phyloP scores from a whole-genome alignment of 2,329 filamentous ascomycete genomes.

The Akanthomyces uredinophilus region DNA sequence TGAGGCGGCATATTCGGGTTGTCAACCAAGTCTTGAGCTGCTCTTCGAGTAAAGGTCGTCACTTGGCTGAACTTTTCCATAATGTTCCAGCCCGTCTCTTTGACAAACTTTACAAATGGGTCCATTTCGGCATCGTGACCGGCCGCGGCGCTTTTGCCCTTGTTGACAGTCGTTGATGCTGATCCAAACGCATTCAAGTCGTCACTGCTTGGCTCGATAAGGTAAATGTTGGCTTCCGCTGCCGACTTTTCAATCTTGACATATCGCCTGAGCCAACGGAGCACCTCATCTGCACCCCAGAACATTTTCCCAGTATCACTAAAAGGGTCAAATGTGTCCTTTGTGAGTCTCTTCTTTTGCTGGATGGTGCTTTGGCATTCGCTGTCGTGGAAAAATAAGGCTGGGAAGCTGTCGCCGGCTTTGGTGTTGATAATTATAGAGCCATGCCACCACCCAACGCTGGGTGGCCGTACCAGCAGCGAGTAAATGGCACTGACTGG shows the following conservation, averaged over 20 bases:
- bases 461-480: constrained; percentile 82
- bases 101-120: constrained; percentile 86
- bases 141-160: constrained; percentile 31
- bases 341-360: constrained; percentile 81
- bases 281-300: constrained; percentile 94
- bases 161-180: constrained; percentile 44
- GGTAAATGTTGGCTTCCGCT: constrained; percentile 84
- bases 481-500: constrained; percentile 89
- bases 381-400: constrained; percentile 94
- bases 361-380: constrained; percentile 95
- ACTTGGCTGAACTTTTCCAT: constrained; percentile 97
- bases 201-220: constrained; percentile 81
- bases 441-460: constrained; percentile 97
- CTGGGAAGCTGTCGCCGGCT: constrained; percentile 87
- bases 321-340: constrained; percentile 87
- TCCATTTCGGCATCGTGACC: constrained; percentile 73
- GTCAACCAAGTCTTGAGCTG: constrained; percentile 86
- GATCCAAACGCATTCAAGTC: constrained; percentile 77
- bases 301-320: constrained; percentile 81
- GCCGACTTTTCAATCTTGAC: constrained; percentile 75
- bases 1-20: constrained; percentile 89
- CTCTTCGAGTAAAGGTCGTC: constrained; percentile 88
- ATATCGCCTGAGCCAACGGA: constrained; percentile 85
- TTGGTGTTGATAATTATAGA: constrained; percentile 89
- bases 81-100: constrained; percentile 93